These are phyloP conservation scores for Pseudogymnoascus sp. DNA, from an alignment of 2,329 filamentous ascomycete species.

Conservation along the genomic window DNA sequence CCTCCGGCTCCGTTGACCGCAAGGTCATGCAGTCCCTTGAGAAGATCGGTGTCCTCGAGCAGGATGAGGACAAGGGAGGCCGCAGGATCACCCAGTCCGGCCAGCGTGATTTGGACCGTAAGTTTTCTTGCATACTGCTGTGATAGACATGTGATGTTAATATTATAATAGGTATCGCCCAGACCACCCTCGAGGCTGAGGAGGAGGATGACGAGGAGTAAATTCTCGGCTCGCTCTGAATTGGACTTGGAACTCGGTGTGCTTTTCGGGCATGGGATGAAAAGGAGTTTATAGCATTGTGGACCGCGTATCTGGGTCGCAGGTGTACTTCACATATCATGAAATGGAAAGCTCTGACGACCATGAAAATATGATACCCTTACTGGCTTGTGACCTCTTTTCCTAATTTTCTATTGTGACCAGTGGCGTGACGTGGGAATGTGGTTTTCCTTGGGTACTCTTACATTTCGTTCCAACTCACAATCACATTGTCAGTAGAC, in stretches of 20 bases:
- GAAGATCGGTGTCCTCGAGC: slow-evolving; percentile 98
- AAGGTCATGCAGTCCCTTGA: slow-evolving; percentile 95
- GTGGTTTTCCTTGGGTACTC: not conserved
- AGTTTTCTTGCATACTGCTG: slow-evolving; percentile 21
- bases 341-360: slow-evolving; percentile 9
- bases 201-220: slow-evolving; percentile 56
- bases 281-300: slow-evolving; percentile 9
- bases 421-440: not conserved
- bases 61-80: slow-evolving; percentile 97
- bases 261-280: slow-evolving; percentile 9
- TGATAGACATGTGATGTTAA: not conserved
- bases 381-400: not conserved
- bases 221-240: slow-evolving; percentile 8
- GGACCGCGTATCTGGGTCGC: slow-evolving; percentile 1
- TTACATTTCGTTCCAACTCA: not conserved
- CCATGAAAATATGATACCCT: slow-evolving; percentile 7
- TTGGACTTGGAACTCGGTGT: slow-evolving; percentile 8
- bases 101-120: slow-evolving; percentile 96
- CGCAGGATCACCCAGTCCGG: slow-evolving; percentile 96
- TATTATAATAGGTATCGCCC: slow-evolving; percentile 55
- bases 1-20: slow-evolving; percentile 91
- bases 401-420: not conserved
- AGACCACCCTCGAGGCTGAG: slow-evolving; percentile 68
- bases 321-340: slow-evolving; percentile 9
- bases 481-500: not conserved